Base-by-base conservation (phyloP, 352 stramenopile species). In the Globisporangium lucens region DNA sequence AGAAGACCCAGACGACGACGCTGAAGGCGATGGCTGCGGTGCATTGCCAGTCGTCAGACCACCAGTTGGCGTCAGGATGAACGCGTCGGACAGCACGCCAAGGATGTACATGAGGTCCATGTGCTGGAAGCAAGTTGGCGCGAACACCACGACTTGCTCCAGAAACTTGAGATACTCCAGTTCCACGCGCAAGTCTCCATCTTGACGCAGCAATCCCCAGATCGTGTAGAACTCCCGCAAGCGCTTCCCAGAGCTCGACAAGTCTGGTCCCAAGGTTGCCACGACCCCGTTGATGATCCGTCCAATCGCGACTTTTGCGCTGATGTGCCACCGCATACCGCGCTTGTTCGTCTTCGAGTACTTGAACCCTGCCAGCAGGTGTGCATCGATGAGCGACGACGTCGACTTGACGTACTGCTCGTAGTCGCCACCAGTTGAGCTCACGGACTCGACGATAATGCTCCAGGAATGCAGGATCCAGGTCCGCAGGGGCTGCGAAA, bases 381-480 rank as follows among this genome's bases (percentile, higher is more conserved):
- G 88, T 2, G 76, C 75, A 66, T 96, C 82, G 29, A 96, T 83
- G 2, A 96, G 77, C 43, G 79, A 82, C 17, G 82, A 75, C 8
- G 85, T 93, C 15, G 88, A 92, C 60, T 69, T 85, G 36, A 94
- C 75, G 66, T 90, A 96, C 36, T 93, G 88, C 47, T 94, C 87
- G 53, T 96, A 91, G 55, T 96, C 85, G 0, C 82, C 83, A 56
- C 85, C 86, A 15, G 82, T 87, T 3, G 84, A 78, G 56, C 78
- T 88, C 13, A 92, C 82, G 2, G 83, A 93, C 67, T 94, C 85
- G 33, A 96, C 75, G 36, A 96, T 81, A 51, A 94, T 86, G 62
- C 85, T 87, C 88, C 88, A 96, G 20, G 86, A 80, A 70, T 94
- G 82, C 55, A 96, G 66, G 56, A 92, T 89, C 88, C 86, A 96